Evolutionary conservation across 805 yeast genomes (phyloP), one percentile per base, ranked within the genome.

Genomic region (Candida tammaniensis): DNA sequence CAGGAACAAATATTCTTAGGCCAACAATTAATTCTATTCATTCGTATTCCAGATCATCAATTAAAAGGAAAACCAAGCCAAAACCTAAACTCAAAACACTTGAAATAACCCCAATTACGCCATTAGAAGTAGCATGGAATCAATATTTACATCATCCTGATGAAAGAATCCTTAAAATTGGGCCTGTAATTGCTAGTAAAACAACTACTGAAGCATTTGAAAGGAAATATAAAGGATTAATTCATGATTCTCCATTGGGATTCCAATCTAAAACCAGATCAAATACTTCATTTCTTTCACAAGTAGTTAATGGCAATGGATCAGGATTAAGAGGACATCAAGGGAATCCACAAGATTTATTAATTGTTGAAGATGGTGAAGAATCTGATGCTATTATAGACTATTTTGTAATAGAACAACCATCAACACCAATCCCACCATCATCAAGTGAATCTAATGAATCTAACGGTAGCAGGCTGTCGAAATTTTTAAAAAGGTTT

Each of bases 371-470:
- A 10, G 29, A 61, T 19, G 77, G 75, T 44, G 82, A 78, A 46
- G 80, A 78, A 46, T 58, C 68, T 20, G 83, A 78, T 42, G 79
- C 82, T 3, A 78, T 91, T 21, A 72, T 83, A 13, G 96, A 88
- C 23, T 52, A 43, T 36, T 44, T 39, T 25, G 46, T 48, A 15
- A 39, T 44, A 9, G 59, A 52, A 30, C 55, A 47, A 24, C 23
- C 39, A 4, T 35, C 39, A 14, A n/a, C n/a, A n/a, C n/a, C n/a
- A n/a, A n/a, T n/a, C n/a, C 33, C 38, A 12, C 41, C 51, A 4
- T n/a, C 33, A 1, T 22, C 31, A 12, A 30, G 21, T 30, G 39
- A 19, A 39, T 6, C 27, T 18, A 18, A 17, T 29, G 12, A 7
- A 4, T 18, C 25, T 17, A 17, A 22, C 16, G 13, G 30, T 22